These are phyloP conservation scores for Fusarium graminum DNA, from an alignment of 2,329 filamentous ascomycete species.

Conservation along the genomic window DNA sequence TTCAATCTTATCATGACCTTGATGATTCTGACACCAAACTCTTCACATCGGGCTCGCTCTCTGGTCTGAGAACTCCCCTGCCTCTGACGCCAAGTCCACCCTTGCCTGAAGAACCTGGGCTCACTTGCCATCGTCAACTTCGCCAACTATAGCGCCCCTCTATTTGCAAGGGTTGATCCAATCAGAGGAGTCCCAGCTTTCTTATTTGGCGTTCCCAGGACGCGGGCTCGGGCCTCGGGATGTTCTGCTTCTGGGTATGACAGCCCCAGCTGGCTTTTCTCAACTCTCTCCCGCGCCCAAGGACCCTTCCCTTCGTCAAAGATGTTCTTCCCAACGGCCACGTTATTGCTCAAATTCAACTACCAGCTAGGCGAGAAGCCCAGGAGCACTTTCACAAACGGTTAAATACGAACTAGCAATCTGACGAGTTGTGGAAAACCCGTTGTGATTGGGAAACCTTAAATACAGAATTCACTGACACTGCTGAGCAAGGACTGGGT, in stretches of 20 bases:
- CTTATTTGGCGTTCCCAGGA: conserved; percentile 48
- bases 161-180: conserved; percentile 32
- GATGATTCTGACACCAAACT: conserved; percentile 19
- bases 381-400: not conserved
- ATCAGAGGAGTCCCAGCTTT: conserved; percentile 49
- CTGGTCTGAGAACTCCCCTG: conserved; percentile 28
- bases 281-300: conserved; percentile 25
- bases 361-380: conserved; percentile 18
- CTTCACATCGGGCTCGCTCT: conserved; percentile 23
- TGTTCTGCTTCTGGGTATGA: conserved; percentile 49
- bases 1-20: conserved; percentile 31
- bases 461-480: conserved; percentile 10
- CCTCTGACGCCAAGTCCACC: conserved; percentile 32
- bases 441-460: conserved; percentile 2
- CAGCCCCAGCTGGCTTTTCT: conserved; percentile 38
- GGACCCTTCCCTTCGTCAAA: conserved; percentile 39
- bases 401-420: not conserved
- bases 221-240: conserved; percentile 51
- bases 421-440: conserved; percentile 3
- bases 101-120: conserved; percentile 33
- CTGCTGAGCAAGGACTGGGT: not conserved
- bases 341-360: conserved; percentile 12
- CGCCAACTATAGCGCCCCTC: conserved; percentile 24
- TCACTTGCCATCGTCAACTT: conserved; percentile 40
- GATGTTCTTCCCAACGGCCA: conserved; percentile 23